phyloP scores from a whole-genome alignment of 2,329 filamentous ascomycete species.

The Arachnomyces sp. region DNA sequence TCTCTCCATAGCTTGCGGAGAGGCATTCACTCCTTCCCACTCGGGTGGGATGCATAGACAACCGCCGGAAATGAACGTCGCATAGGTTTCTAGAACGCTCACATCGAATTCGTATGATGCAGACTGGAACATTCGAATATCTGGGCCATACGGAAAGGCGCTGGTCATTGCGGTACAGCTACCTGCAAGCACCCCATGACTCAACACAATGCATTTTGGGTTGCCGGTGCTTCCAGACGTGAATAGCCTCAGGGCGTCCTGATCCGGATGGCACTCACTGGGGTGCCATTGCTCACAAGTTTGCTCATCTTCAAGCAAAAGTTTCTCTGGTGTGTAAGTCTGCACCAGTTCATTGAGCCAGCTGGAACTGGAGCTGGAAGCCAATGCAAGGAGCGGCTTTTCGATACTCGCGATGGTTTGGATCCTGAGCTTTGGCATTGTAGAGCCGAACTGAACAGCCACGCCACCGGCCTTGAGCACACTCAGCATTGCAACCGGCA shows the following conservation, averaged over 20 bases:
- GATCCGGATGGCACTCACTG: too few relatives aligned
- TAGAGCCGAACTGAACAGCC: slow-evolving; percentile 14
- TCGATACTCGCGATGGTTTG: neutral
- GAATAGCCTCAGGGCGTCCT: slow-evolving; percentile 6
- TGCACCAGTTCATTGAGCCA: neutral
- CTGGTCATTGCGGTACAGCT: slow-evolving; percentile 30
- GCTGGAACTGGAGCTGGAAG: slow-evolving; percentile 2
- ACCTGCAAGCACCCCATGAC: neutral
- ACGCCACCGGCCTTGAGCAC: slow-evolving; percentile 23
- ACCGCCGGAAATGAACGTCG: slow-evolving; percentile 29
- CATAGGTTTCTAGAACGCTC: slow-evolving; percentile 68
- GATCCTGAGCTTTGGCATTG: slow-evolving; percentile 8
- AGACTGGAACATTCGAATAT: slow-evolving; percentile 59
- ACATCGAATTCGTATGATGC: slow-evolving; percentile 84
- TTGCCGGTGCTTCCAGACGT: slow-evolving; percentile 20
- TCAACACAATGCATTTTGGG: slow-evolving; percentile 17
- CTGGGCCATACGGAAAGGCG: slow-evolving; percentile 34
- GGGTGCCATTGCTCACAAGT: too few relatives aligned
- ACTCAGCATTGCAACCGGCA: slow-evolving; percentile 20
- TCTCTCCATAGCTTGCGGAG: slow-evolving; percentile 36
- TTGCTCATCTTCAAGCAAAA: too few relatives aligned
- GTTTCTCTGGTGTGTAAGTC: too few relatives aligned
- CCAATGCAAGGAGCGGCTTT: too few relatives aligned
- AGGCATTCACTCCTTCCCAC: slow-evolving; percentile 34
- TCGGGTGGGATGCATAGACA: slow-evolving; percentile 36